Evolutionary conservation across 139 green algal genomes (phyloP).

Genomic region (Ettlia oleoabundans): DNA sequence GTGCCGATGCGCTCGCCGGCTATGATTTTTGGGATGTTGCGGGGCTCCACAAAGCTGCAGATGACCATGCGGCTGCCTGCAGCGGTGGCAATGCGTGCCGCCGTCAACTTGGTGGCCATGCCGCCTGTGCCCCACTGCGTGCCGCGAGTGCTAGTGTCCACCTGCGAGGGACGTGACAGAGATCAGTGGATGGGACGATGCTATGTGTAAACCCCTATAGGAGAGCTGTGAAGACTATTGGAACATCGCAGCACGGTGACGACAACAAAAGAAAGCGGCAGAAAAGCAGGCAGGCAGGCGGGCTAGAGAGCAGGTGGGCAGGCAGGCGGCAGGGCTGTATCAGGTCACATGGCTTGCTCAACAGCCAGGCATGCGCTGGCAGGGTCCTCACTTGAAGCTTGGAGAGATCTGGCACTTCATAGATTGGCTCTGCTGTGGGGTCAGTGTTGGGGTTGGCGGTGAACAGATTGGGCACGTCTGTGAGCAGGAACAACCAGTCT

Average conservation of each 20-base stretch:
- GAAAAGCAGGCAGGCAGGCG: background rate
- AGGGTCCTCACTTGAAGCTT: constrained; percentile 55
- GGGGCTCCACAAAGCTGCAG: constrained; percentile 57
- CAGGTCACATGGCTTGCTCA: too few species aligned
- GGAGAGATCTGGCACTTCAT: constrained; percentile 78
- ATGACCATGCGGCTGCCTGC: constrained; percentile 86
- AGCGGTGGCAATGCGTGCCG: constrained; percentile 87
- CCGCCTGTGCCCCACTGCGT: constrained; percentile 93
- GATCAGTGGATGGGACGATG: background rate
- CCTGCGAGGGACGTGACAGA: constrained; percentile 24
- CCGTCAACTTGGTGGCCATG: constrained; percentile 96
- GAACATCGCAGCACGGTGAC: too few species aligned
- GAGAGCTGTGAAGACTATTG: too few species aligned
- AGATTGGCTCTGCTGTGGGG: constrained; percentile 64
- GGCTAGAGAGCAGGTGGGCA: too few species aligned
- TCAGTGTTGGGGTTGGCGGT: constrained; percentile 77
- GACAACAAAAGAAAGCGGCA: too few species aligned
- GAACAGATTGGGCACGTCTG: constrained; percentile 93
- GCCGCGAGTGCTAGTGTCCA: constrained; percentile 67
- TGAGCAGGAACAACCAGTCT: constrained; percentile 94
- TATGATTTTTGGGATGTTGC: constrained; percentile 65
- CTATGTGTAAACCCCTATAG: too few species aligned
- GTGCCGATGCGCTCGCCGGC: constrained; percentile 51
- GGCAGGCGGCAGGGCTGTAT: too few species aligned
- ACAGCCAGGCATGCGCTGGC: background rate